Base-by-base conservation (phyloP, 805 yeast genomes). In the Candida hungchunana region DNA sequence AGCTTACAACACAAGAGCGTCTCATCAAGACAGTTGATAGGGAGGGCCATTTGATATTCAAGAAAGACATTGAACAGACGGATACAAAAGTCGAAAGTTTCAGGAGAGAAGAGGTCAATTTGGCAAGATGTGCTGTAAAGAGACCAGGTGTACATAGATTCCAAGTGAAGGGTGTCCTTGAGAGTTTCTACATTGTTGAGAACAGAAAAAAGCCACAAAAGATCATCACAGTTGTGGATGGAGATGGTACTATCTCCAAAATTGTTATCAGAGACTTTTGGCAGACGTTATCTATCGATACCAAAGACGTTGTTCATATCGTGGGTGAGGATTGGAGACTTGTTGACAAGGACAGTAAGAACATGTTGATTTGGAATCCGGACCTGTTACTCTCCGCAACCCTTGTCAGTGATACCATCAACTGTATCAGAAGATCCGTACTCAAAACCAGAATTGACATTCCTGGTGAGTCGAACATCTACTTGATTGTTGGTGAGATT, bases 361-460 rank as follows among this genome's bases (percentile, higher is more conserved):
- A 82, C 46, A 55, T 88, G n/a, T 58, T 89, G 19, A 70, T 90
- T 15, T 72, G 93, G 71, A 75, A 83, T 46, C 98, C 98, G 0
- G 97, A 93, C 54, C 60, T 75, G 4, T 60, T 93, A 10, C 61
- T 90, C 0, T 75, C 96, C 0, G 88, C 96, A 3, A 93, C 97
- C 0, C 63, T 80, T 4, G 73, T 88, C 1, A 81, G 96, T 1
- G 82, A 82, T 27, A 80, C 90, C 2, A 62, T 86, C 20, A 68
- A 64, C 14, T 93, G 98, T 53, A 65, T 76, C 20, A 64, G 98
- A 37, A 74, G 79, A 40, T 75, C 90, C 0, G 78, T 85, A 0
- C 57, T 90, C 4, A 63, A 66, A 21, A 66, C 71, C 19, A 63
- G 79, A 29, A 64, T 83, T 26, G 66, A 69, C 16, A 73, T 76